These are phyloP conservation scores for Aspergillus phoenicis DNA, from an alignment of 2,329 filamentous ascomycete genomes.

Conservation along the genomic window DNA sequence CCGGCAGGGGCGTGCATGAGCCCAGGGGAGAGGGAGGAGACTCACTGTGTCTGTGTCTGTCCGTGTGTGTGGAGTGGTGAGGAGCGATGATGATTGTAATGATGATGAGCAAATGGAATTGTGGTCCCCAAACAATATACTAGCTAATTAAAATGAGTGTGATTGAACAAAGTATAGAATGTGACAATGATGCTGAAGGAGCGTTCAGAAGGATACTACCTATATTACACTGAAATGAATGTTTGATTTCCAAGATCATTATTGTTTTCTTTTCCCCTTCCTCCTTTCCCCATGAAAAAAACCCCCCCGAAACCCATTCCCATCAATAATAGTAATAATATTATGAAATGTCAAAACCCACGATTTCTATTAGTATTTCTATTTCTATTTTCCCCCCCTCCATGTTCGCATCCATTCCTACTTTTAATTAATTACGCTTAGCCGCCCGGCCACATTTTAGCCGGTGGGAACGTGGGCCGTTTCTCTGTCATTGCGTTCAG, in stretches of 20 bases:
- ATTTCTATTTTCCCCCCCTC: not conserved
- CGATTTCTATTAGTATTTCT: not conserved
- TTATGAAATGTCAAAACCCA: not conserved
- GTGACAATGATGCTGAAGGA: not conserved
- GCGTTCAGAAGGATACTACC: not conserved
- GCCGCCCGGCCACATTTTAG: constrained; percentile 7
- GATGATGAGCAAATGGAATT: too few species aligned
- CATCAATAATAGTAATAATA: not conserved
- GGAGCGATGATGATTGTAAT: too few species aligned
- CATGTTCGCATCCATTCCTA: not conserved
- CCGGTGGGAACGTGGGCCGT: constrained; percentile 13
- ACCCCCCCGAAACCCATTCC: not conserved
- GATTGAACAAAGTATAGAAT: not conserved
- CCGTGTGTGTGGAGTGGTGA: too few species aligned
- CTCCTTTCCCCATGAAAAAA: not conserved
- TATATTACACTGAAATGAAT: too few species aligned
- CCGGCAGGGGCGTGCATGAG: constrained; percentile 7
- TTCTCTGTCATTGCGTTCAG: constrained; percentile 9
- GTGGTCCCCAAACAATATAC: not conserved
- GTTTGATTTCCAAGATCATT: not conserved
- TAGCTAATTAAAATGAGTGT: not conserved
- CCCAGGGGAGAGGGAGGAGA: not conserved
- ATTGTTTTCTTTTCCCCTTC: not conserved
- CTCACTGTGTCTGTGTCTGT: too few species aligned
- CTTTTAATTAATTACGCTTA: constrained; percentile 7